A percentile compares a stretch with the other conserved stretches of the same genome.
These are phyloP conservation scores for Diutina ranongensis DNA, from an alignment of 1,139 yeast genomes.

Conservation along the genomic window DNA sequence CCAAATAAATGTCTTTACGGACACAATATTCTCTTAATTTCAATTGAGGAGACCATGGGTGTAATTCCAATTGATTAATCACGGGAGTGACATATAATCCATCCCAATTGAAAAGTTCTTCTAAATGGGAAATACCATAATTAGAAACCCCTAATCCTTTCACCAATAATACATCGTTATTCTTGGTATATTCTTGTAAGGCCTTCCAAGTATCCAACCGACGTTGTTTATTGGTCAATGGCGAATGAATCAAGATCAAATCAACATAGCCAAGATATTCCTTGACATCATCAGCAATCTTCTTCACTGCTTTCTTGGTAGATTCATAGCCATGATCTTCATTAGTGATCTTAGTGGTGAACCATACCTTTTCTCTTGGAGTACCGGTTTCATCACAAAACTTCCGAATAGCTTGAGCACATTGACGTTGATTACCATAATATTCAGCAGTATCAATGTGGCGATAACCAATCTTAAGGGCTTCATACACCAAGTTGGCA, in stretches of 20 bases:
- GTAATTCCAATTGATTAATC: constrained; percentile 57
- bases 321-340: constrained; percentile 47
- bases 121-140: constrained; percentile 1
- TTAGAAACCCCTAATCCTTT: constrained; percentile 3
- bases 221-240: constrained; percentile 38
- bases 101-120: constrained; percentile 10
- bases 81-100: constrained; percentile 43
- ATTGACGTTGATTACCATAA: constrained; percentile 46
- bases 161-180: constrained; percentile 33
- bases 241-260: constrained; percentile 48
- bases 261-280: constrained; percentile 35
- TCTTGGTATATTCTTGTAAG: constrained; percentile 36
- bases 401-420: constrained; percentile 33
- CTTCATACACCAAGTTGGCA: constrained; percentile 31
- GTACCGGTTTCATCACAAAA: constrained; percentile 26
- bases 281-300: constrained; percentile 21
- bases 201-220: constrained; percentile 50
- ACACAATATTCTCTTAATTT: constrained; percentile 48
- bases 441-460: constrained; percentile 53
- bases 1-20: constrained; percentile 17
- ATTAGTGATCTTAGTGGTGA: constrained; percentile 51
- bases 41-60: constrained; percentile 67
- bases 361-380: constrained; percentile 11
- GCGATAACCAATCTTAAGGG: constrained; percentile 55
- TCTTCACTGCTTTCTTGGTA: constrained; percentile 42